Evolutionary conservation across 345 rosid genomes (phyloP), one percentile per base, ranked within the genome.

Genomic region (Heritiera littoralis): DNA sequence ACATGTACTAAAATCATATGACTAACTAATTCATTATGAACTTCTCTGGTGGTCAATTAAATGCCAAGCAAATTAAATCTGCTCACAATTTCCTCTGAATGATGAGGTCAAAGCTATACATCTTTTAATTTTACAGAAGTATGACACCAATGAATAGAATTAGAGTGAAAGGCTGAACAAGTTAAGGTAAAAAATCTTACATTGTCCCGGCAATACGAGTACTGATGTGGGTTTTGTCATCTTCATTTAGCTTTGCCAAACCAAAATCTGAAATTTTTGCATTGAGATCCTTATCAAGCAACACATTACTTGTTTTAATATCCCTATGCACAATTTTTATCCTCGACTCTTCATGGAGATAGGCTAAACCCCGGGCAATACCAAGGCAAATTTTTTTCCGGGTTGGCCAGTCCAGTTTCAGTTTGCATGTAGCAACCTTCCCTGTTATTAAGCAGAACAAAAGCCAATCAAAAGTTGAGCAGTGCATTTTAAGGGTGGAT

Each of bases 221-320:
- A 80, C 98, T 94, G 82, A 92, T 90, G 86, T 94, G 98, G 69
- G 94, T 89, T 78, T 89, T 84, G 49, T 87, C 97, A 78, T 91
- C 98, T 78, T 94, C 96, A 55, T 87, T 87, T 7, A 94, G 88
- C 90, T 91, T 94, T 30, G 98, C 97, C 82, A 94, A 72, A 80
- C 98, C 98, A 77, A 94, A 94, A 81, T 94, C 97, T 41, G 98
- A 94, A 79, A 94, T 94, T 82, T 94, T 94, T 4, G 98, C 92
- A 76, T 88, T 89, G 43, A 94, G 85, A 80, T 92, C 87, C 84
- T 90, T 91, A 75, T 94, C 97, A 40, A 94, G 94, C 80, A 94
- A 86, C 79, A 94, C 95, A 52, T 94, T 93, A 86, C 98, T 92
- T 7, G 95, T 88, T 89, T 94, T 94, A 75, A 93, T 93, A 89